phyloP scores from a whole-genome alignment of 805 yeast species.

The Nakazawaea pomicola region DNA sequence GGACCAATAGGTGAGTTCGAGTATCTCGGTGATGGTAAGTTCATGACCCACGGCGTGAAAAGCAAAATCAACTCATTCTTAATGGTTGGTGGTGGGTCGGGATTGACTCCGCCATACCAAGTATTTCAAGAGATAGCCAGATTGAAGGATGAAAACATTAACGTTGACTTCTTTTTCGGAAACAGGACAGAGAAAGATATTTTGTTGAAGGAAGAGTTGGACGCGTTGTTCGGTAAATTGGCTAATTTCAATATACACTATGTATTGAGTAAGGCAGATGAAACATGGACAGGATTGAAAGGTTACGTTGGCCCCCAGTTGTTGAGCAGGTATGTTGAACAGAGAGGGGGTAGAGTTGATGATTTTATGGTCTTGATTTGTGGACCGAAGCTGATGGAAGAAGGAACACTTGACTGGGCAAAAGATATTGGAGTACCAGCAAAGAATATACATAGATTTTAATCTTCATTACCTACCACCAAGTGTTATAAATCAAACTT shows the following conservation, averaged over 20 bases:
- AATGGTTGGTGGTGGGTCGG: slow-evolving; percentile 53
- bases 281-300: slow-evolving; percentile 31
- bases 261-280: slow-evolving; percentile 28
- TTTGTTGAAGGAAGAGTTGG: slow-evolving; percentile 41
- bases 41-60: slow-evolving; percentile 12
- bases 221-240: slow-evolving; percentile 29
- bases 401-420: slow-evolving; percentile 16
- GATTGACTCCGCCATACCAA: slow-evolving; percentile 53
- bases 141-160: slow-evolving; percentile 40
- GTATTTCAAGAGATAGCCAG: slow-evolving; percentile 41
- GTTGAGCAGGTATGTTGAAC: slow-evolving; percentile 32
- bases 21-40: slow-evolving; percentile 18
- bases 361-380: slow-evolving; percentile 42
- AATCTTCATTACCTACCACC: too few relatives aligned
- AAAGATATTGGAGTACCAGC: slow-evolving; percentile 12
- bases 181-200: slow-evolving; percentile 37
- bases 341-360: slow-evolving; percentile 11
- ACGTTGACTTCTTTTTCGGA: slow-evolving; percentile 42
- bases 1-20: slow-evolving; percentile 28
- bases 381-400: slow-evolving; percentile 43
- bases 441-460: slow-evolving; percentile 19
- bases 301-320: slow-evolving; percentile 37
- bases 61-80: slow-evolving; percentile 24
- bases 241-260: slow-evolving; percentile 38
- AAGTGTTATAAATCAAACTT: too few relatives aligned